phyloP scores from a whole-genome alignment of 345 rosid species.

The Camelina hispida region DNA sequence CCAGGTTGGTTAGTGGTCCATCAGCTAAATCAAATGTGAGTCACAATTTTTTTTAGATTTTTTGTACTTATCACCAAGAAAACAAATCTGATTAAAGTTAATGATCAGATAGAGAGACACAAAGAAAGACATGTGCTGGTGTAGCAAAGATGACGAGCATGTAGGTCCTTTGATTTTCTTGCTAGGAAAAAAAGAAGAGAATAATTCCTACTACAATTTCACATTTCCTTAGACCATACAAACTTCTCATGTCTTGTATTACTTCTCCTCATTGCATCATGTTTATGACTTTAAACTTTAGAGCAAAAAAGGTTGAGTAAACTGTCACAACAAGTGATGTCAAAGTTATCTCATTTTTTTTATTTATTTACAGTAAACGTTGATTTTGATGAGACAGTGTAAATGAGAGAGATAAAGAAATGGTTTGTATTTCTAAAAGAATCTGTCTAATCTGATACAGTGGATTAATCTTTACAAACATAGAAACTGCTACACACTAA shows the following conservation, averaged over 20 bases:
- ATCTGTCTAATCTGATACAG: neutral
- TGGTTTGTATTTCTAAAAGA: neutral
- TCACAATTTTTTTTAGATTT: neutral
- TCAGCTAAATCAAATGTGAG: neutral
- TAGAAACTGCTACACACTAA: neutral
- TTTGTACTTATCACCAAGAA: neutral
- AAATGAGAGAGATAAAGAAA: neutral
- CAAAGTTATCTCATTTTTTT: neutral
- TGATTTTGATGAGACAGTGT: neutral
- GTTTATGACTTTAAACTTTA: neutral
- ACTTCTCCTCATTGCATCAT: neutral
- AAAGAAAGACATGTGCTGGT: constrained; percentile 5
- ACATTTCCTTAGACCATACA: neutral
- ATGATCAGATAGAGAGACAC: neutral
- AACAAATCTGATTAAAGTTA: neutral
- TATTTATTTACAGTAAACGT: neutral
- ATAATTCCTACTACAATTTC: neutral
- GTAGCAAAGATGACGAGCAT: constrained; percentile 14
- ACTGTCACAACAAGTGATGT: neutral
- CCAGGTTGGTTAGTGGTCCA: neutral
- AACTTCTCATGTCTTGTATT: neutral
- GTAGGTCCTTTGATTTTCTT: constrained; percentile 9
- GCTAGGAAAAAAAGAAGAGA: neutral
- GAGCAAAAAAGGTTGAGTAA: neutral
- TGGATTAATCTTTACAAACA: neutral